These are phyloP conservation scores for Chlorella vulgaris DNA, from an alignment of 139 green algal genomes.

Conservation along the genomic window DNA sequence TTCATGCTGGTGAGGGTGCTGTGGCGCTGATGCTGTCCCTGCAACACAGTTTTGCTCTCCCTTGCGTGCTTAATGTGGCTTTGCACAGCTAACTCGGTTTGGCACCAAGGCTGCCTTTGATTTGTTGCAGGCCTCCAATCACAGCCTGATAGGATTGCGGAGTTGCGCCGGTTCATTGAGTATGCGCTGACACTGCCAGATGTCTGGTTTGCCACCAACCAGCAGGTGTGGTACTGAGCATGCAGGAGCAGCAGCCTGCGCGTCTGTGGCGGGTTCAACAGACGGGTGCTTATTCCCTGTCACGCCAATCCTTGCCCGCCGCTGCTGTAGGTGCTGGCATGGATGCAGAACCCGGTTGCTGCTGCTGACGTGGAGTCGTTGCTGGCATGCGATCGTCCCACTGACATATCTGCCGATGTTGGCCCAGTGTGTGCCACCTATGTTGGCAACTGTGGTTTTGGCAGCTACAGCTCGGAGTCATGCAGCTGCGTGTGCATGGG, in stretches of 20 bases:
- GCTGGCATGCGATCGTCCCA: slow-evolving; percentile 11
- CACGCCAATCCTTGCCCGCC: not conserved
- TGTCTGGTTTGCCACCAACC: slow-evolving; percentile 25
- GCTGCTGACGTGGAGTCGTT: not conserved
- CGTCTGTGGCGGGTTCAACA: not conserved
- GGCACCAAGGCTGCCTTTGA: not conserved
- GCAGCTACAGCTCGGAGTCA: not conserved
- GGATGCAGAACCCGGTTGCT: slow-evolving; percentile 22
- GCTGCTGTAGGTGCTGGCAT: not conserved
- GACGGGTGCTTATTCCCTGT: not conserved
- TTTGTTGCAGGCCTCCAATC: slow-evolving; percentile 17
- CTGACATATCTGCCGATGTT: not conserved
- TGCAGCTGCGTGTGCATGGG: slow-evolving; percentile 27
- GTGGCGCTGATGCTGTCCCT: too few species aligned
- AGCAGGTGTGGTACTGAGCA: not conserved
- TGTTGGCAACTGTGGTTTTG: slow-evolving; percentile 16
- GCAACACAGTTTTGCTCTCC: too few species aligned
- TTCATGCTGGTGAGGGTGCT: slow-evolving; percentile 14
- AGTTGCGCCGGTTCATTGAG: slow-evolving; percentile 20
- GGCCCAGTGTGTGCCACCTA: slow-evolving; percentile 4
- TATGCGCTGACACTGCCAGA: not conserved
- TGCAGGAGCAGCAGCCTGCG: not conserved
- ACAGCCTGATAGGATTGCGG: not conserved
- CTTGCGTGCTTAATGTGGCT: too few species aligned
- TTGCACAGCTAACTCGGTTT: too few species aligned